Evolutionary conservation across 768 basidiomycete species (phyloP), one percentile per base, ranked within the genome.

Genomic region (Steccherinum ochraceum): DNA sequence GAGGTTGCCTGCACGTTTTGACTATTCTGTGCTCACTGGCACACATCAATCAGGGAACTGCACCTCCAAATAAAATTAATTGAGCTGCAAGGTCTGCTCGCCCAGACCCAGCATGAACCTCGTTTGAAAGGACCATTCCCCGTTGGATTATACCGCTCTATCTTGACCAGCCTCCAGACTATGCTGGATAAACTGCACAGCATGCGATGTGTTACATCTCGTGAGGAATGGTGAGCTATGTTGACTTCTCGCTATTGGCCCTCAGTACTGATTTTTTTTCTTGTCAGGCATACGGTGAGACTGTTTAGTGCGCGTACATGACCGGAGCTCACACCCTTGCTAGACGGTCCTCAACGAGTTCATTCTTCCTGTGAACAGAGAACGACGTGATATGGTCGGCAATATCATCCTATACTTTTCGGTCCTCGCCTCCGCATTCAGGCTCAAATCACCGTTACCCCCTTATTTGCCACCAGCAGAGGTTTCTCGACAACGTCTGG

Each of bases 101-200:
- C 82, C 10, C 90, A 97, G 60, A 87, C 96, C 0, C 84, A 86
- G 55, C 86, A 94, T 61, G 96, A 99, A 61, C 94, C 94, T 4
- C 84, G 96, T 24, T 66, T 97, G 51, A 99, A 98, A 64, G 96
- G 96, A 0, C 93, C 94, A 0, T 98, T 97, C 69, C 95, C 95
- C 2, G 80, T 89, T 13, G 68, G 79, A 45, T 70, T 93, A 7
- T 99, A 98, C 60, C 84, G 90, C 12, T 81, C 84, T 5, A 81
- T 93, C 55, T 70, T 93, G 67, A 85, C 82, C 1, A 87, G 88
- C 58, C 61, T 93, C 55, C 91, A 95, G 65, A 83, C 81, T 1
- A 92, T 94, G 25, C 68, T 95, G 54, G 93, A 94, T 61, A 84
- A 80, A 62, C 68, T 99, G 51, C 96, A 98, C 64, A 89, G 90